Percentiles rank a stretch among this genome's conserved stretches.
These are phyloP conservation scores for Phytophthora sojae DNA, from an alignment of 352 stramenopile species.

Conservation along the genomic window DNA sequence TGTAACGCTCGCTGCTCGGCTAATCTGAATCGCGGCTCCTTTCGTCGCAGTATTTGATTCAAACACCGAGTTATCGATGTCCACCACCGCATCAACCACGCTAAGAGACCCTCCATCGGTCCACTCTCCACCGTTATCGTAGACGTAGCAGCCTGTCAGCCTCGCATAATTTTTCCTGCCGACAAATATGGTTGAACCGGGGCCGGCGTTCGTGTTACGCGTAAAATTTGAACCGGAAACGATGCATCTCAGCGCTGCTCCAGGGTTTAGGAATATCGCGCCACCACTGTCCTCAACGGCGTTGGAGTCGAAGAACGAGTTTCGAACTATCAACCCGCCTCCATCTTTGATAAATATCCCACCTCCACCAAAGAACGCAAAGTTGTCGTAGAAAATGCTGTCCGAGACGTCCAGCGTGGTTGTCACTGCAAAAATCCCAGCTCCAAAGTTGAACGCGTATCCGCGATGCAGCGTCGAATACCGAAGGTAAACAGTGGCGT, in stretches of 20 bases:
- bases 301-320: constrained; percentile 42
- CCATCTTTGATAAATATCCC: constrained; percentile 56
- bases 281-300: constrained; percentile 54
- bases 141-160: constrained; percentile 31
- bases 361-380: constrained; percentile 69
- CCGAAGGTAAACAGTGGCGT: constrained; percentile 33
- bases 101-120: constrained; percentile 60
- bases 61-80: constrained; percentile 42
- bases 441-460: constrained; percentile 61
- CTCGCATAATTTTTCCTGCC: constrained; percentile 56
- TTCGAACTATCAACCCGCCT: constrained; percentile 29
- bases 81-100: constrained; percentile 48
- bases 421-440: constrained; percentile 49
- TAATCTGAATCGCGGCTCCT: constrained; percentile 63
- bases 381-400: constrained; percentile 49
- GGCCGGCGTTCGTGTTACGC: constrained; percentile 54
- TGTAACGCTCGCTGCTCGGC: constrained; percentile 40
- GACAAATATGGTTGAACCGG: constrained; percentile 61
- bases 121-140: constrained; percentile 42
- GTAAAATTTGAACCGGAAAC: constrained; percentile 46
- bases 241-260: constrained; percentile 28
- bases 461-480: constrained; percentile 48
- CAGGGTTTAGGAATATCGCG: constrained; percentile 54
- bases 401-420: constrained; percentile 25
- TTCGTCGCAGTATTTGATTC: constrained; percentile 50